Base-by-base conservation (phyloP, 768 basidiomycete species). In the Dentipellis fragilis region DNA sequence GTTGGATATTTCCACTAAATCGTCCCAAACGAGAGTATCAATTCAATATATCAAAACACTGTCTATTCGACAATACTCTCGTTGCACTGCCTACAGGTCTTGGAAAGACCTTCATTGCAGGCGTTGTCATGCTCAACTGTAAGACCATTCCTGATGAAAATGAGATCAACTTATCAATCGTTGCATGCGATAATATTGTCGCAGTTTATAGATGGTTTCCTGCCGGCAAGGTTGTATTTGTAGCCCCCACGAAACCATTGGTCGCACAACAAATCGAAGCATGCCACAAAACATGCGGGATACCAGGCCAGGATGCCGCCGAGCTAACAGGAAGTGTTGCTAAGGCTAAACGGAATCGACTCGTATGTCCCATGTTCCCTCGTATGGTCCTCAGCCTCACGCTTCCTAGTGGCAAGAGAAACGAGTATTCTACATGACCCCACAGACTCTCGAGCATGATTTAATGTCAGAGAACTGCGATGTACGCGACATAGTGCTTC, bases 71-170 rank as follows among this genome's bases (percentile, higher is more conserved):
- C 22, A 98, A 99, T 65, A 89, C 91, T 7, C 79, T 99, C 8
- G 93, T 97, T 29, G 88, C 93, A 0, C 72, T 99, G 12, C 96
- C 96, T 1, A 99, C 96, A 0, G 96, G 96, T 47, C 73, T 98
- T 11, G 96, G 96, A 14, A 99, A 99, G 72, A 99, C 96, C 0
- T 98, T 99, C 64, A 88, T 99, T 57, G 96, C 96, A 3, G 93
- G 95, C 1, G 92, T 91, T 2, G 80, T 99, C 19, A 97, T 99
- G 95, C 72, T 94, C 29, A 95, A 94, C 65, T 95, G 92, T 92
- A 63, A 63, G 79, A 65, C 29, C 50, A 51, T 37, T 34, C n/a
- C 36, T 42, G 23, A n/a, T n/a, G n/a, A n/a, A n/a, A n/a, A n/a
- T n/a, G n/a, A n/a, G 3, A 39, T 22, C 53, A 19, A 39, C 16